Evolutionary conservation across 2,329 filamentous ascomycete genomes (phyloP), one percentile per base, ranked within the genome.

Genomic region (Alternaria sp.): DNA sequence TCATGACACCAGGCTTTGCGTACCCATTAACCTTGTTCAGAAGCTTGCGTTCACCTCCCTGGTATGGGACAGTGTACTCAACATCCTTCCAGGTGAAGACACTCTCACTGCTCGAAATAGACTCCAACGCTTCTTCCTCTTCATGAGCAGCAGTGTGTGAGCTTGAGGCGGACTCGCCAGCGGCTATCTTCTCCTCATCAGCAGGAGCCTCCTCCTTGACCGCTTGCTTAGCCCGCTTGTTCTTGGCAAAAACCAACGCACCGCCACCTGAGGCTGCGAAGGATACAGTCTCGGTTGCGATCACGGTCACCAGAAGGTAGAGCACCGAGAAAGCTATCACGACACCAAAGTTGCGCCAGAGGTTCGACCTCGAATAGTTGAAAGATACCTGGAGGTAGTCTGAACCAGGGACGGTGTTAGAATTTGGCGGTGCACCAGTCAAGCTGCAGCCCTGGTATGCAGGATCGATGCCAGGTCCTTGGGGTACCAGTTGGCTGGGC

Each of bases 291-390:
- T 96, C 92, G 16, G 89, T 88, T 1, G 89, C 90, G 22, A 91
- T 66, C 5, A 90, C 85, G 0, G 91, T 94, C 30, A 94, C 78
- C 11, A 89, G 66, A 12, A 96, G 86, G 71, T 94, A 96, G 5
- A 93, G 84, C 1, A 92, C 82, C 1, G 88, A 86, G 66, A 92
- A 95, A 0, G 89, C 91, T 66, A 94, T 88, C 1, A 95, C 79
- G 4, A 94, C 88, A 32, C 90, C 91, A 70, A 91, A 93, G 74
- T 94, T 93, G 4, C 91, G 87, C 82, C 88, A 90, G 0, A 90
- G 76, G 68, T 90, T 82, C 26, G 78, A 79, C 18, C 87, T 80
- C 0, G 83, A 82, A 68, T 89, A 89, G 44, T 84, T 79, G 75
- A 86, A 90, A 7, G 82, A 82, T 0, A 81, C 81, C 9, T 79